Evolutionary conservation across 225 moss, liverwort and hornwort species (phyloP), one percentile per base, ranked within the genome.

Genomic region (Marchantia polymorpha): DNA sequence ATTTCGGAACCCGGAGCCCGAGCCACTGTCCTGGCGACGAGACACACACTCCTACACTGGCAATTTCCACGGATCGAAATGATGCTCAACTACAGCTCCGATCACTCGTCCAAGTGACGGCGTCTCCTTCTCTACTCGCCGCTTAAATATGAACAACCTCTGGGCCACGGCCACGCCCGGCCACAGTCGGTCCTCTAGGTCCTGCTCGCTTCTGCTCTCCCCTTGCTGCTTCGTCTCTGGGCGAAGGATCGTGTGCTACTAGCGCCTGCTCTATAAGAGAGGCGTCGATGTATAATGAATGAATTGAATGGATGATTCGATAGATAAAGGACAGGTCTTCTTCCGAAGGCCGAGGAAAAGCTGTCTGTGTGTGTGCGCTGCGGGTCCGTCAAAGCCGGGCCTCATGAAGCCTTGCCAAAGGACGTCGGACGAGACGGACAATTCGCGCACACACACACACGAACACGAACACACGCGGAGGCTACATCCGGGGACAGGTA

Each of bases 371-470:
- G 58, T 39, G 29, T 69, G 16, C 69, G 12, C 73, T 30, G 74
- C 54, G 54, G 73, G 15, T 9, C 39, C 31, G 74, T 58, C 73
- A 9, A 29, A 75, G 54, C 55, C 54, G 27, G 31, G 55, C 19
- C 74, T 58, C 30, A 75, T 19, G 55, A 73, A 51, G 72, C 52
- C 25, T 10, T 20, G 20, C 68, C 68, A 52, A 72, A 73, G 25
- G 53, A 73, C 52, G 73, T 50, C 52, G 25, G 53, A 73, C 52
- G 73, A 23, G 26, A 53, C 53, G 27, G 72, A 72, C 72, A 72
- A 66, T 27, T 66, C 29, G 12, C 10, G 9, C 26, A 11, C 26
- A 26, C 65, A 66, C 69, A 69, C n/a, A n/a, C n/a, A n/a, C n/a
- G n/a, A n/a, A n/a, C n/a, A n/a, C 10, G 9, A 6, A 11, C 26